phyloP scores from a whole-genome alignment of 306 rosid species.

The Malus sieversii region DNA sequence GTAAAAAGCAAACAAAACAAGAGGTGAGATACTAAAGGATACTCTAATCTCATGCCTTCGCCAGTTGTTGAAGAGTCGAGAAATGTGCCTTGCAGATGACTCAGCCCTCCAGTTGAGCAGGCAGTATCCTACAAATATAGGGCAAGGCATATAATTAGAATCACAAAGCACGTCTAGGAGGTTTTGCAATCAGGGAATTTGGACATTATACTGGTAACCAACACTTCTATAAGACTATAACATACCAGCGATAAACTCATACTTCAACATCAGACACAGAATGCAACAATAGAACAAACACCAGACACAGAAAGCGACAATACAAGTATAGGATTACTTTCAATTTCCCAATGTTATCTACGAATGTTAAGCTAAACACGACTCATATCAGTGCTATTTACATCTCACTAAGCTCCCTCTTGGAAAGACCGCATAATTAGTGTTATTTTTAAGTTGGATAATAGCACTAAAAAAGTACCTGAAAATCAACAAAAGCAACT shows the following conservation, averaged over 20 bases:
- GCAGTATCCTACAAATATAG: slow-evolving; percentile 50
- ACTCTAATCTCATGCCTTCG: slow-evolving; percentile 92
- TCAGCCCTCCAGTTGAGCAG: slow-evolving; percentile 60
- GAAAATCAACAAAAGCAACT: slow-evolving; percentile 93
- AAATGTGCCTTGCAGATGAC: slow-evolving; percentile 73
- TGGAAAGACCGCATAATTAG: not conserved
- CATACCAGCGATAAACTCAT: not conserved
- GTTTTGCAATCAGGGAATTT: not conserved
- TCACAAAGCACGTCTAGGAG: not conserved
- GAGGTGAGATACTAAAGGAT: slow-evolving; percentile 40
- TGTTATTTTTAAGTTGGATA: not conserved
- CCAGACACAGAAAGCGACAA: not conserved
- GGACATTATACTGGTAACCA: not conserved
- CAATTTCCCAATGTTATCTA: not conserved
- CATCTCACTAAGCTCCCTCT: not conserved
- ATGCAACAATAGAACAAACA: not conserved
- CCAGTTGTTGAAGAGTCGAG: slow-evolving; percentile 68
- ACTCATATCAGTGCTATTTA: not conserved
- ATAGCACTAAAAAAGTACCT: slow-evolving; percentile 39
- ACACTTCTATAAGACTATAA: not conserved
- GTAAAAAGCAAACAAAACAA: not conserved
- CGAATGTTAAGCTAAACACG: not conserved
- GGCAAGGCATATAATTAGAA: not conserved
- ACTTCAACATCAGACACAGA: not conserved
- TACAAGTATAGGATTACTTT: not conserved